phyloP scores from a whole-genome alignment of 2,329 filamentous ascomycete species.

The Chaetomiaceae sp. region DNA sequence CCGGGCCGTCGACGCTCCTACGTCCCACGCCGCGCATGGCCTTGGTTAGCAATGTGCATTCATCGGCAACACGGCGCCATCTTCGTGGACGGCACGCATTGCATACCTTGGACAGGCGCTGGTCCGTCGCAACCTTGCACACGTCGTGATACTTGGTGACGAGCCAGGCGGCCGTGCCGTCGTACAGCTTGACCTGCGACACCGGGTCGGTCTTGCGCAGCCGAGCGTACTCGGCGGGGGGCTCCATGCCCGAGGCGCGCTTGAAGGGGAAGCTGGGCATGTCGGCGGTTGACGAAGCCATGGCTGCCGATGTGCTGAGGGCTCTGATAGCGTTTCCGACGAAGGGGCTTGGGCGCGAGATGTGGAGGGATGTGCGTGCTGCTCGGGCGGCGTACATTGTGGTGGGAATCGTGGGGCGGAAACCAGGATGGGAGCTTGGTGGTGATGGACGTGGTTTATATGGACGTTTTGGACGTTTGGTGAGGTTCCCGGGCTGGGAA shows the following conservation, averaged over 20 bases:
- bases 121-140: conserved; percentile 40
- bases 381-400: background rate
- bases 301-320: background rate
- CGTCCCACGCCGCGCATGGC: background rate
- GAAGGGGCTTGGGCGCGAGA: too few species aligned
- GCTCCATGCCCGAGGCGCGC: conserved; percentile 37
- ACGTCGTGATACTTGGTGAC: conserved; percentile 47
- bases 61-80: too few species aligned
- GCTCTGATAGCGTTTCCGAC: too few species aligned
- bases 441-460: background rate
- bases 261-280: conserved; percentile 37
- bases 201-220: conserved; percentile 42
- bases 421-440: too few species aligned
- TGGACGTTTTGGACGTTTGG: too few species aligned
- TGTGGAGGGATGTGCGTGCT: background rate
- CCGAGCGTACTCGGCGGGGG: conserved; percentile 41
- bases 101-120: conserved; percentile 44
- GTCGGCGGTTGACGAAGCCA: conserved; percentile 9
- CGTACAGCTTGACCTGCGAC: conserved; percentile 43
- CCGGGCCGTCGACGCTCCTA: conserved; percentile 40
- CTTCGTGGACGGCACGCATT: too few species aligned
- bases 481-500: too few species aligned
- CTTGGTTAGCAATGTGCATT: too few species aligned
- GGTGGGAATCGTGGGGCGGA: background rate
- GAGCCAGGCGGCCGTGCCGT: conserved; percentile 45